Percentiles rank a stretch among this genome's conserved stretches.
Conservation (phyloP, 371 early-diverging fungal species). For the Syncephalastrum sp. region DNA sequence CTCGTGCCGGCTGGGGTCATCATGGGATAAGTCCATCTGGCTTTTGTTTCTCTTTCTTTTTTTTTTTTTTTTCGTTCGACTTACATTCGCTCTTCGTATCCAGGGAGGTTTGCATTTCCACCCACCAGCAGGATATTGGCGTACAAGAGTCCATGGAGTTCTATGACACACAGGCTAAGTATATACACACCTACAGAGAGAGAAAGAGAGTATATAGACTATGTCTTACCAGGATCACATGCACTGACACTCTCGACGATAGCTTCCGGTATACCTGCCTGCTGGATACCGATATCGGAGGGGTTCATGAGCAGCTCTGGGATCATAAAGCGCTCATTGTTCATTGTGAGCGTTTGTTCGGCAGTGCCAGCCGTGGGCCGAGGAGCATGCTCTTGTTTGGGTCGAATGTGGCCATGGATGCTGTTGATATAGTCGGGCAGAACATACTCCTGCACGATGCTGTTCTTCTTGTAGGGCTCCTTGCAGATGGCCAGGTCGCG, state of each 20-base stretch:
- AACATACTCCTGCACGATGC: slow-evolving; percentile 73
- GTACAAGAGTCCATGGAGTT: slow-evolving; percentile 65
- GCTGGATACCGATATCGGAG: slow-evolving; percentile 79
- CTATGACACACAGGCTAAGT: slow-evolving; percentile 24
- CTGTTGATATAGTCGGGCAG: slow-evolving; percentile 74
- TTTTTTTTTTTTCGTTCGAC: slow-evolving; percentile 5
- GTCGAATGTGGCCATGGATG: slow-evolving; percentile 60
- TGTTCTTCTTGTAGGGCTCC: slow-evolving; percentile 40
- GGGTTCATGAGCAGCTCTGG: slow-evolving; percentile 86
- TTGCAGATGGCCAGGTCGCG: slow-evolving; percentile 66
- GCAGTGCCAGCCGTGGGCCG: slow-evolving; percentile 25
- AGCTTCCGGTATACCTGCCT: slow-evolving; percentile 80
- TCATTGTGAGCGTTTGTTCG: slow-evolving; percentile 71
- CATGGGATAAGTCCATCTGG: neutral
- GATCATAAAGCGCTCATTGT: slow-evolving; percentile 83
- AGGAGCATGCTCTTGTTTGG: slow-evolving; percentile 1
- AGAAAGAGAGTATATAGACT: neutral
- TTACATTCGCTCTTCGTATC: slow-evolving; percentile 70
- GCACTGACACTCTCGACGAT: slow-evolving; percentile 65
- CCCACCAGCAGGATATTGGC: slow-evolving; percentile 79
- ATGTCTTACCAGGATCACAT: slow-evolving; percentile 45
- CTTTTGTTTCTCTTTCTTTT: neutral
- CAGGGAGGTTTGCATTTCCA: slow-evolving; percentile 70
- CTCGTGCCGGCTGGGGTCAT: slow-evolving; percentile 50
- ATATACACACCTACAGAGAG: neutral